These are phyloP conservation scores for Artemisia annua DNA, from an alignment of 129 eudicot genomes.

Conservation along the genomic window DNA sequence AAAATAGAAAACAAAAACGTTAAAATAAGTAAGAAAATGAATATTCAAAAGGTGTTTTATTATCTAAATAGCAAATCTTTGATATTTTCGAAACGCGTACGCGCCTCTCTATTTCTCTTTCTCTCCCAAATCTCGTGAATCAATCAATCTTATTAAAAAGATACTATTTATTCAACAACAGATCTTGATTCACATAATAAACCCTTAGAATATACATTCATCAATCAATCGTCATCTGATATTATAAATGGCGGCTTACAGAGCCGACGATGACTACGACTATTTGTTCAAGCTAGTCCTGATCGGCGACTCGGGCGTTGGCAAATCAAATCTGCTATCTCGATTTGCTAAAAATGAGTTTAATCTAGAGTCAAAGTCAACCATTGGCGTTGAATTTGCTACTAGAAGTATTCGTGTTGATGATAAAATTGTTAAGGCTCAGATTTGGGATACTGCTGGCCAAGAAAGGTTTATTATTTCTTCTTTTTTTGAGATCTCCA, in stretches of 20 bases:
- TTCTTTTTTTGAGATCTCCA: not conserved
- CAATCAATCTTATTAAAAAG: too few relatives aligned
- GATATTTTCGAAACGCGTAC: too few relatives aligned
- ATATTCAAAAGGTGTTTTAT: too few relatives aligned
- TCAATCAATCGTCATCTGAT: too few relatives aligned
- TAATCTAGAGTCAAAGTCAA: slow-evolving; percentile 71
- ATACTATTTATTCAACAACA: too few relatives aligned
- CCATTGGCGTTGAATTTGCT: slow-evolving; percentile 86
- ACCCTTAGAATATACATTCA: too few relatives aligned
- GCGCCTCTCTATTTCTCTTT: too few relatives aligned
- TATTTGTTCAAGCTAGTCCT: slow-evolving; percentile 70
- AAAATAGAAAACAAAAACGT: too few relatives aligned
- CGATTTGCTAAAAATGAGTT: slow-evolving; percentile 73
- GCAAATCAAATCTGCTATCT: slow-evolving; percentile 68
- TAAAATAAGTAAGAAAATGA: too few relatives aligned
- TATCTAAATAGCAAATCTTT: too few relatives aligned
- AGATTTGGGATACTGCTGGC: slow-evolving; percentile 95
- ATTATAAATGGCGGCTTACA: slow-evolving; percentile 54
- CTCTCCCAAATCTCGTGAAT: too few relatives aligned
- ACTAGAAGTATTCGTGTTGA: slow-evolving; percentile 76
- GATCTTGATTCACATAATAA: too few relatives aligned
- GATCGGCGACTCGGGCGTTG: slow-evolving; percentile 83
- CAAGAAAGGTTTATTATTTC: slow-evolving; percentile 48
- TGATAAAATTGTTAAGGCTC: slow-evolving; percentile 75
- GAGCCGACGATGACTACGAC: slow-evolving; percentile 87